Evolutionary conservation across 805 yeast species (phyloP), one percentile per base, ranked within the genome.

Genomic region (Metschnikowia baotianmanensis): DNA sequence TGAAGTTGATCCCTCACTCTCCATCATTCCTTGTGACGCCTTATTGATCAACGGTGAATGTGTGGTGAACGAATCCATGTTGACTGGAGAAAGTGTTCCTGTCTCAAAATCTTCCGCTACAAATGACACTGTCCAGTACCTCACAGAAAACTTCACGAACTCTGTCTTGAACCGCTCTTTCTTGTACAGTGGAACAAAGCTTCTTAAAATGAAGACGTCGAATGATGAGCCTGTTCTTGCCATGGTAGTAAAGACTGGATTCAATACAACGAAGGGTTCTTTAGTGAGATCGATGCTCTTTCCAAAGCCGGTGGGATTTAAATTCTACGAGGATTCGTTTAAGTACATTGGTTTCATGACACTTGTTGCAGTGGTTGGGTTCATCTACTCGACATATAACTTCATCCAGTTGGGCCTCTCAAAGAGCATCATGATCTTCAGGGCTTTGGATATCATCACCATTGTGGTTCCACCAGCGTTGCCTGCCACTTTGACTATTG

Each of bases 381-480:
- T 93, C 56, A 67, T 82, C 3, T 76, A 86, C 46, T 87, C 96
- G 30, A 86, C 96, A 2, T 69, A 82, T 47, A 86, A 88, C 56
- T 93, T 93, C 60, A 74, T 91, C 45, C 71, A 78, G 51, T 64
- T 93, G 46, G 93, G 95, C 0, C 62, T 93, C 27, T 80, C 83
- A 4, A 75, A 76, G 46, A 71, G 71, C 34, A 63, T 83, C 26
- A 91, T 93, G 70, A 72, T 90, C 5, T 67, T 93, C 41, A 76
- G 99, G 52, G 98, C 98, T 0, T 69, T 93, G 40, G 99, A 93
- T 65, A 78, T 93, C 38, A 83, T 93, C 40, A 93, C 99, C 0
- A 89, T 93, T 59, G 99, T 93, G 6, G 96, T 93, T 1, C 99
- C 99, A 1, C 99, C 99, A 1, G 99, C 99, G 0, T 72, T 93